Evolutionary conservation across 2,329 filamentous ascomycete species (phyloP), one percentile per base, ranked within the genome.

Genomic region (Cercospora berteroae): DNA sequence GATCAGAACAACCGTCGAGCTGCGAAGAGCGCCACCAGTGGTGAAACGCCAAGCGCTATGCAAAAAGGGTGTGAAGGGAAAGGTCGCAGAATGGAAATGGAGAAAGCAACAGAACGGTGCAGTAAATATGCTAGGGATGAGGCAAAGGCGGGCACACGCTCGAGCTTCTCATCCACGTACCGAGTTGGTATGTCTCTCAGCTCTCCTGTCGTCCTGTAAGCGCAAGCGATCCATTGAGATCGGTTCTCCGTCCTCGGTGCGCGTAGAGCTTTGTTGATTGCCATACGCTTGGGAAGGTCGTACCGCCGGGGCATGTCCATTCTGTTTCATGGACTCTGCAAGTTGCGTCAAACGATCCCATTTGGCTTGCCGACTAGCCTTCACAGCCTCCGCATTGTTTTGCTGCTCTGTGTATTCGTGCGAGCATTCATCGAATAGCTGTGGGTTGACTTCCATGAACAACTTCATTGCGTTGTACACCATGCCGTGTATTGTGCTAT

Each of bases 391-490:
- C 3, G 94, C 93, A 70, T 88, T 95, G 80, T 96, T 96, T 81
- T 98, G 94, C 75, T 95, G 90, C 79, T 98, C 94, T 5, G 94
- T 96, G 81, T 99, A 99, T 71, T 98, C 94, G 77, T 97, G 94
- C 39, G 95, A 97, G 81, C 95, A 99, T 78, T 99, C 95, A 74
- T 99, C 95, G 75, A 99, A 99, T 23, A 99, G 87, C 79, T 97
- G 94, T 9, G 95, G 95, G 79, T 98, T 98, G 76, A 99, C 97
- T 80, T 99, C 95, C 95, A 99, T 99, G 81, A 99, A 99, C 42
- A 99, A 87, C 80, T 99, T 99, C 95, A 99, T 98, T 66, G 95
- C 95, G 76, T 98, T 99, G 80, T 98, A 98, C 10, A 99, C 95
- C 94, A 99, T 98, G 78, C 95, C 95, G 77, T 99, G 95, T 73